Percentiles rank a stretch among this genome's conserved stretches.
Evolutionary conservation across 192 early-diverging fungal genomes (phyloP).

Genomic region (Coemansia umbellata): DNA sequence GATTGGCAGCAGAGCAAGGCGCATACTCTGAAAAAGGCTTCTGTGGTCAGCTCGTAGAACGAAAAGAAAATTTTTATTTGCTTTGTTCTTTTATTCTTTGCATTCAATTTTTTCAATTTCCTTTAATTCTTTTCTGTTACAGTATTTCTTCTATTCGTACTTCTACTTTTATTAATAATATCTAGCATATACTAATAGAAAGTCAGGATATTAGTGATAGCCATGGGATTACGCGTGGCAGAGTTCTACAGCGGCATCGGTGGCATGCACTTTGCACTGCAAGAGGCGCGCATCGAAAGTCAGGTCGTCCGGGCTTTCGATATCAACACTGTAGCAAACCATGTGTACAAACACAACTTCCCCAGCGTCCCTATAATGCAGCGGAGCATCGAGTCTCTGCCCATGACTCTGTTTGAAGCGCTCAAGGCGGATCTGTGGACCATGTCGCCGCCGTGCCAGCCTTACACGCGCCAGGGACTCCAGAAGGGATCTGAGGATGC

Average conservation of each 20-base stretch:
- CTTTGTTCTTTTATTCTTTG: neutral
- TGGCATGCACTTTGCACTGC: constrained; percentile 73
- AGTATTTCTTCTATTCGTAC: neutral
- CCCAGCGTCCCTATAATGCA: constrained; percentile 38
- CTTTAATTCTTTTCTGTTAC: neutral
- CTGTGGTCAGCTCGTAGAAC: constrained; percentile 9
- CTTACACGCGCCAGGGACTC: constrained; percentile 70
- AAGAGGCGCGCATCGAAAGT: constrained; percentile 55
- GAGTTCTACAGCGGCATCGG: constrained; percentile 58
- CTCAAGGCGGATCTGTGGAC: constrained; percentile 69
- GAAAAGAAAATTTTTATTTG: neutral
- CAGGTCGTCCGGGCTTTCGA: constrained; percentile 87
- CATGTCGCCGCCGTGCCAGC: constrained; percentile 83
- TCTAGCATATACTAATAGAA: constrained; percentile 2
- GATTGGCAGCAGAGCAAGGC: constrained; percentile 42
- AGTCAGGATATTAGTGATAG: too few species aligned
- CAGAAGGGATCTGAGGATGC: constrained; percentile 67
- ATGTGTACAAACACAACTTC: constrained; percentile 67
- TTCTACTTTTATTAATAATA: neutral
- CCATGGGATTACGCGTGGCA: constrained; percentile 33
- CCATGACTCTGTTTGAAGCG: constrained; percentile 57
- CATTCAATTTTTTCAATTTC: neutral
- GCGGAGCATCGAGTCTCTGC: constrained; percentile 62
- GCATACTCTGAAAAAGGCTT: constrained; percentile 26
- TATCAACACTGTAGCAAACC: constrained; percentile 89